Evolutionary conservation across 75 land plant species (phyloP), one percentile per base, ranked within the genome.

Genomic region (Picea sitchensis): DNA sequence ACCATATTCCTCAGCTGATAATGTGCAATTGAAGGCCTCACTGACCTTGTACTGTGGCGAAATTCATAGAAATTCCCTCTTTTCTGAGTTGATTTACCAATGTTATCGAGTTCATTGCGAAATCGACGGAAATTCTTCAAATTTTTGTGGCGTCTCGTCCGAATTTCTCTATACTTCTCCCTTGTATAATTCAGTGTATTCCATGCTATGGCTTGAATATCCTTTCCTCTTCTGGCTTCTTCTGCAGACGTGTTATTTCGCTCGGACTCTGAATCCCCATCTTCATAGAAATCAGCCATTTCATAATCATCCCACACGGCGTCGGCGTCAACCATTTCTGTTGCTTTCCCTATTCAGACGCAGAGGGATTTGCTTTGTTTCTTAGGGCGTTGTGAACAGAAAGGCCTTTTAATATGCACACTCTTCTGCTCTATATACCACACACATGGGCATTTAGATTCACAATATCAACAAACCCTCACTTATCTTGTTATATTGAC

Each of bases 1-100:
- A 96, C 93, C 68, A 96, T 80, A 79, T 96, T 96, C 76, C 99
- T 83, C 65, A 96, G 79, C 99, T 96, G 99, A 78, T 94, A 96
- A 84, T 96, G 99, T 31, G 92, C 89, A 57, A 94, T 90, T 5
- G 99, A 92, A 41, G 96, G 89, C 78, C 90, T 96, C 58, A 96
- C 96, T 59, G 90, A 84, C 88, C 96, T 88, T 32, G 94, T 86
- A 69, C 94, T 96, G 65, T 78, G 90, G 63, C 81, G 82, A 73
- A 96, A 96, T 12, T 90, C 94, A 88, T 90, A 96, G 73, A 86
- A 96, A 1, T 44, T 63, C 8, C 94, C 89, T 14, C 88, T 93
- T 85, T 92, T 94, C 79, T 82, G 76, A 11, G 88, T 80, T 5
- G 58, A 61, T 68, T 84, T 90, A 88, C 96, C 90, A 62, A 92